Base-by-base conservation (phyloP, 2,329 filamentous ascomycete species). In the Trichoderma asperellum region DNA sequence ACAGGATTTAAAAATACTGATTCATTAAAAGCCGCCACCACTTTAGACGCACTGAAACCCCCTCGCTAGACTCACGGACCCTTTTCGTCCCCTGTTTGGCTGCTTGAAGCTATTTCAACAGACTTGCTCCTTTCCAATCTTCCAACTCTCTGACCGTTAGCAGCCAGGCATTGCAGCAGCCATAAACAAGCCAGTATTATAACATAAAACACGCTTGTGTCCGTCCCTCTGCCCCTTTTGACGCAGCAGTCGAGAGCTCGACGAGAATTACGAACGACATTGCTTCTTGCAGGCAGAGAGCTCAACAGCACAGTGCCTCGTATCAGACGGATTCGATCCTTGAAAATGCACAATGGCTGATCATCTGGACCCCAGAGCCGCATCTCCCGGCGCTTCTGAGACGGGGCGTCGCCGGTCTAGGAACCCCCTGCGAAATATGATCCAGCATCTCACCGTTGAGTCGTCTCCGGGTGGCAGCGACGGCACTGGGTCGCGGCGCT, bases 391-490 rank as follows among this genome's bases (percentile, higher is more conserved):
- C 71, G 72, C 52, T 70, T 70, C 67, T 53, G 70, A 70, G 61
- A 64, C 76, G 1, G 74, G 77, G 73, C 76, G 77, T 47, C 76
- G 77, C 43, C 73, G 78, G 29, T 80, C 77, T 60, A 77, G 75
- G 73, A 79, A 79, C 70, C 77, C 77, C 62, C 73, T 80, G 58
- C 76, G 74, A 62, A 79, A 76, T 68, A 79, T 80, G 77, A 79
- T 80, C 75, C 77, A 79, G 70, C 78, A 80, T 68, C 77, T 80
- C 59, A 79, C 78, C 37, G 78, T 80, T 61, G 78, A 80, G 35
- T 67, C 67, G 5, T 43, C 69, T 2, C 71, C 75, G 8, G 73
- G 76, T 7, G 72, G 75, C 40, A 72, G 76, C 35, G 74, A 78
- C 24, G 74, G 75, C 8, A 73, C 74, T 32, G 72, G 74, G 21